Percentiles rank a stretch among this genome's conserved stretches.
phyloP scores from a whole-genome alignment of 176 grass and related monocot species.

The Otatea glauca region DNA sequence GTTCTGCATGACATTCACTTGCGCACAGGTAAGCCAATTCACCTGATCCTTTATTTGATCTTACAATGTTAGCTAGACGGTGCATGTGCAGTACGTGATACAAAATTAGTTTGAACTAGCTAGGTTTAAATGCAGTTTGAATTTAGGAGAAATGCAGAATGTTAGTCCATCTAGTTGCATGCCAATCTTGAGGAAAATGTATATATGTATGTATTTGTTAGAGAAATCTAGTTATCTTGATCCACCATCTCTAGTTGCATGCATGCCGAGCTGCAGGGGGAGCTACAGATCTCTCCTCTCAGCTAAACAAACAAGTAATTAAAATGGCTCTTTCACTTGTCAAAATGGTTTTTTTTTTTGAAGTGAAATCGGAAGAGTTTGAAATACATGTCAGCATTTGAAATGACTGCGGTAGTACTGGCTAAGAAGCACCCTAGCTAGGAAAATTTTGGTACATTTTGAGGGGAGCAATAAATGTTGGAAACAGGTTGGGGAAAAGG shows the following conservation, averaged over 20 bases:
- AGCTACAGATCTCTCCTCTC: not conserved
- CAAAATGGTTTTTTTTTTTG: not conserved
- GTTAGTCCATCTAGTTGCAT: not conserved
- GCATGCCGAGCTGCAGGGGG: too few relatives aligned
- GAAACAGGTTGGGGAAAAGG: not conserved
- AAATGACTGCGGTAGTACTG: not conserved
- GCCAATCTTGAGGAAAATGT: not conserved
- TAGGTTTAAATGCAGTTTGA: not conserved
- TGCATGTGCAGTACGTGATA: too few relatives aligned
- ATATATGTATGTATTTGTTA: not conserved
- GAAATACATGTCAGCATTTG: not conserved
- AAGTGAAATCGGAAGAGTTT: not conserved
- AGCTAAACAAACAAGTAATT: not conserved
- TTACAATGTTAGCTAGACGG: not conserved
- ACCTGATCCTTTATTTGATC: not conserved
- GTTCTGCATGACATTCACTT: constrained; percentile 35
- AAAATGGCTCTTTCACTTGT: not conserved
- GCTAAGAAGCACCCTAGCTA: constrained; percentile 11
- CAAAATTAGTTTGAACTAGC: not conserved
- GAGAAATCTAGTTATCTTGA: not conserved
- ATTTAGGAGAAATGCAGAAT: not conserved
- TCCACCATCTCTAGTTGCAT: not conserved
- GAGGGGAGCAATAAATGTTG: constrained; percentile 16
- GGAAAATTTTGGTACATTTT: constrained; percentile 24
- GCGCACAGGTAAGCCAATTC: not conserved